Evolutionary conservation across 2,329 filamentous ascomycete genomes (phyloP).

Genomic region (Xylaria sp.): DNA sequence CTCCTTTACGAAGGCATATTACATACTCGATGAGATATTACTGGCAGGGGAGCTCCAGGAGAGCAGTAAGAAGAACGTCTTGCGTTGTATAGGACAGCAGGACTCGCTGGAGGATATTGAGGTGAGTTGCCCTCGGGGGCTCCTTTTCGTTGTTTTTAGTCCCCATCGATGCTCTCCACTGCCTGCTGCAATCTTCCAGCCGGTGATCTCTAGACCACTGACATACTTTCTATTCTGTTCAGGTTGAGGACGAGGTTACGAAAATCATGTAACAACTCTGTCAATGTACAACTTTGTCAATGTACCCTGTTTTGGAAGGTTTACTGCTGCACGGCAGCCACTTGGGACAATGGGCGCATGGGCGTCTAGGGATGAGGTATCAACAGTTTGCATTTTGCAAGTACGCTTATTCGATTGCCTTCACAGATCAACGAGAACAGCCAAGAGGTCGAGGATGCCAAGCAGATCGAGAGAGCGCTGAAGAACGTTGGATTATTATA

Average conservation of each 20-base stretch:
- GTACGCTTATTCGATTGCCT: constrained; percentile 35
- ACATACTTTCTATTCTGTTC: constrained; percentile 53
- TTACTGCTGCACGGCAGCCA: constrained; percentile 16
- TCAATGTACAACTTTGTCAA: constrained; percentile 37
- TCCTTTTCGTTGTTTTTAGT: constrained; percentile 9
- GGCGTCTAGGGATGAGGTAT: constrained; percentile 27
- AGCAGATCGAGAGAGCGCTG: constrained; percentile 43
- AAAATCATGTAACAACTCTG: constrained; percentile 77
- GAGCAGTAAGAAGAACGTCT: constrained; percentile 98
- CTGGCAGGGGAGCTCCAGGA: constrained; percentile 97
- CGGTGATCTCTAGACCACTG: constrained; percentile 45
- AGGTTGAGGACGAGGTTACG: constrained; percentile 89
- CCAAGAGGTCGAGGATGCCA: constrained; percentile 35
- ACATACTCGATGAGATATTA: constrained; percentile 95
- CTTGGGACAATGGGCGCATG: constrained; percentile 21
- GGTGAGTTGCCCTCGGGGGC: constrained; percentile 63
- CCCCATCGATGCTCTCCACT: constrained; percentile 2
- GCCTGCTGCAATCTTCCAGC: constrained; percentile 8
- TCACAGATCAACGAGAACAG: constrained; percentile 40
- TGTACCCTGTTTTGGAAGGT: constrained; percentile 33
- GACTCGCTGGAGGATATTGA: constrained; percentile 99
- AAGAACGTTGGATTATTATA: constrained; percentile 46
- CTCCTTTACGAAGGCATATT: constrained; percentile 99
- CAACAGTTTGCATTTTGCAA: constrained; percentile 30
- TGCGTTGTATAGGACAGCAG: constrained; percentile 94